These are phyloP conservation scores for Agaricus sinodeliciosus DNA, from an alignment of 768 basidiomycete species.

Conservation along the genomic window DNA sequence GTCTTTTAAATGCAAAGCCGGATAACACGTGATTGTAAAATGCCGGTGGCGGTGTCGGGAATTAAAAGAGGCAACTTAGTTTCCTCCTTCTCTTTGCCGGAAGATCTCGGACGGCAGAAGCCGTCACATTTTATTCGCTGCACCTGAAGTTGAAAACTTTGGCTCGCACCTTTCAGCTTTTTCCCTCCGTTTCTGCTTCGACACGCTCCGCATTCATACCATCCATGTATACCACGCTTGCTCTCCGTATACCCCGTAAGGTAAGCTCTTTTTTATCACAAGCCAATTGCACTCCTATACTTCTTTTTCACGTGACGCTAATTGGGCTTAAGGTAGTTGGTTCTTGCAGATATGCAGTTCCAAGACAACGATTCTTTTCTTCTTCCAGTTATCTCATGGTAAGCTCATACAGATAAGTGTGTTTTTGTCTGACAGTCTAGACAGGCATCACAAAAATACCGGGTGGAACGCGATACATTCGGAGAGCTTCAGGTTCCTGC, in stretches of 20 bases:
- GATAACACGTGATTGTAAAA: conserved; percentile 19
- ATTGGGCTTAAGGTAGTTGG: conserved; percentile 19
- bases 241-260: conserved; percentile 8
- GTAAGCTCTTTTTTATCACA: conserved; percentile 3
- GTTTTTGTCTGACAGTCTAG: not conserved
- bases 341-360: conserved; percentile 10
- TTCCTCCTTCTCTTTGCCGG: conserved; percentile 7
- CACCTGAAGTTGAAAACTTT: not conserved
- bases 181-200: not conserved
- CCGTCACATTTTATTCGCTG: conserved; percentile 7
- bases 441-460: conserved; percentile 47
- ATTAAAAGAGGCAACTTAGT: not conserved
- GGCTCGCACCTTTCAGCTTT: not conserved
- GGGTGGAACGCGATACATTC: conserved; percentile 90
- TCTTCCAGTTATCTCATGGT: conserved; percentile 25
- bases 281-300: conserved; percentile 1
- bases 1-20: not conserved
- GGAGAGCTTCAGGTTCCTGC: conserved; percentile 81
- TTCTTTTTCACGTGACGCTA: conserved; percentile 25
- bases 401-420: conserved; percentile 4
- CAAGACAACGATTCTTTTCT: conserved; percentile 25
- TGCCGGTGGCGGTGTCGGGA: not conserved
- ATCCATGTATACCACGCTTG: conserved; percentile 6
- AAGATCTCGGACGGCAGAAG: conserved; percentile 20
- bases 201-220: not conserved